These are phyloP conservation scores for Fusarium zealandicum DNA, from an alignment of 2,329 filamentous ascomycete species.

Conservation along the genomic window DNA sequence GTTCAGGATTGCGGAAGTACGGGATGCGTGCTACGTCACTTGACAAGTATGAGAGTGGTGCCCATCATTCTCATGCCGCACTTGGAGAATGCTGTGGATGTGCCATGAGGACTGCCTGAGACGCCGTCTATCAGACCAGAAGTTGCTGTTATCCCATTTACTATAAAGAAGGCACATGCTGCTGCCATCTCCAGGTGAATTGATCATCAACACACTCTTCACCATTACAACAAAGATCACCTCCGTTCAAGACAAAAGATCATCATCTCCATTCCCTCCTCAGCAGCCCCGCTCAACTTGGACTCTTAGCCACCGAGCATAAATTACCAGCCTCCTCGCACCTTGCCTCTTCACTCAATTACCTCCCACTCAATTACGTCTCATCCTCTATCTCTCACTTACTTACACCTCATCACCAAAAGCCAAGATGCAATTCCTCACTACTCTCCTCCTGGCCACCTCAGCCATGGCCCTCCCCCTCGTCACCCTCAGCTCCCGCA, in stretches of 20 bases:
- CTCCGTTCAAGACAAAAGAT: conserved; percentile 24
- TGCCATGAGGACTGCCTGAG: background rate
- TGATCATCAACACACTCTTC: conserved; percentile 1
- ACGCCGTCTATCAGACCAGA: background rate
- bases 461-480: conserved; percentile 40
- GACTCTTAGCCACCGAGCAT: background rate
- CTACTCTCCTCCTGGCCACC: conserved; percentile 40
- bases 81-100: conserved; percentile 32
- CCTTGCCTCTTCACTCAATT: no score
- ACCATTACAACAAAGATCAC: conserved; percentile 11
- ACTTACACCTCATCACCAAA: background rate
- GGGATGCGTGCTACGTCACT: conserved; percentile 41
- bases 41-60: conserved; percentile 4
- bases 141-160: conserved; percentile 6
- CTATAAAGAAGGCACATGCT: conserved; percentile 31
- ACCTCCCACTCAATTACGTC: background rate
- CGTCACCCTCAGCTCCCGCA: conserved; percentile 15
- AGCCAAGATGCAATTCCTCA: conserved; percentile 39
- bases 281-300: conserved; percentile 14
- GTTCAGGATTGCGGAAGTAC: conserved; percentile 32
- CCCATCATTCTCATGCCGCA: conserved; percentile 15
- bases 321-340: conserved; percentile 25
- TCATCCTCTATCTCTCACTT: background rate
- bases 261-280: conserved; percentile 11
- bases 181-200: conserved; percentile 3